Conservation (phyloP, 2,329 filamentous ascomycete genomes). For the Aureobasidium sp. region DNA sequence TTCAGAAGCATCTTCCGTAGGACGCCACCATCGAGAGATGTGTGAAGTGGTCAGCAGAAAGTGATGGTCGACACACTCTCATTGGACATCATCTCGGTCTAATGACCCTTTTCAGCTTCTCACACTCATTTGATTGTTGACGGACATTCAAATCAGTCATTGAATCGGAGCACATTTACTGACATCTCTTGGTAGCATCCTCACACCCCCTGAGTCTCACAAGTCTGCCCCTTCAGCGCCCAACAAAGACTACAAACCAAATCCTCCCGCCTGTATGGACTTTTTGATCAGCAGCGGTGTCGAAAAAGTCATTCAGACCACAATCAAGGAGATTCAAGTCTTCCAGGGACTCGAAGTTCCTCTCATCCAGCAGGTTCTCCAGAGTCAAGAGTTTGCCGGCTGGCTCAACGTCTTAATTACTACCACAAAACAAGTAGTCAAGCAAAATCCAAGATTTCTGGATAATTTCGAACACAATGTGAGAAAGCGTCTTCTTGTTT, state of each 20-base stretch:
- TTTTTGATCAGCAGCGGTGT: not conserved
- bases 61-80: not conserved
- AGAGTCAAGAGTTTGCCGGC: not conserved
- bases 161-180: not conserved
- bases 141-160: too few species aligned
- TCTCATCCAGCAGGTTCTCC: not conserved
- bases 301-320: not conserved
- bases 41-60: too few species aligned
- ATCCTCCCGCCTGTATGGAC: not conserved
- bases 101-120: too few species aligned
- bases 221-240: not conserved
- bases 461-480: not conserved
- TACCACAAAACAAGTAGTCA: not conserved
- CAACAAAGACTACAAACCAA: not conserved
- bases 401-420: not conserved
- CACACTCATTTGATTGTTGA: too few species aligned
- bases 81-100: not conserved
- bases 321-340: not conserved
- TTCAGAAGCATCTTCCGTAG: too few species aligned
- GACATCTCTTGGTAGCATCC: not conserved
- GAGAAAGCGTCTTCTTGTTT: not conserved
- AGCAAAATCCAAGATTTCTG: not conserved
- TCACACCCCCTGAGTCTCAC: not conserved
- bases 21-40: too few species aligned
- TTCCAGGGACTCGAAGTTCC: not conserved